These are phyloP conservation scores for Pisolithus tinctorius DNA, from an alignment of 768 basidiomycete genomes.

Conservation along the genomic window DNA sequence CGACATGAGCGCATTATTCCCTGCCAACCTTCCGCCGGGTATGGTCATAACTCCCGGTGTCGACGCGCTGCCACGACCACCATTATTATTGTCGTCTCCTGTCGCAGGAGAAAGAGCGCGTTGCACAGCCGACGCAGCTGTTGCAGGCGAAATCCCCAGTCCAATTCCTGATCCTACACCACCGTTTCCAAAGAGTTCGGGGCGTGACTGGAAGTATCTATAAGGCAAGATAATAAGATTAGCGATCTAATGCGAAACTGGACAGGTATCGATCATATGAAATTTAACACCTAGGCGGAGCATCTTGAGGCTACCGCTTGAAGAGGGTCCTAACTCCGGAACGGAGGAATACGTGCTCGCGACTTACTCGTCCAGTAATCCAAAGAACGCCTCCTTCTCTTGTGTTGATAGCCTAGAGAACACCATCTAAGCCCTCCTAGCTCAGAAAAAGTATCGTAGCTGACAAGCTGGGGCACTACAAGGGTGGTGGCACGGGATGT, in stretches of 20 bases:
- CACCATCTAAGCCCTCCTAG: constrained; percentile 40
- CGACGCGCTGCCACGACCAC: constrained; percentile 30
- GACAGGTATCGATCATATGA: background rate
- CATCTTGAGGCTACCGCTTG: background rate
- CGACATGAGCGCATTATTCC: constrained; percentile 27
- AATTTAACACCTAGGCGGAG: background rate
- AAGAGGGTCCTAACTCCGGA: background rate
- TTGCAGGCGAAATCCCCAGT: constrained; percentile 15
- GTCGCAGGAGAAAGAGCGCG: constrained; percentile 39
- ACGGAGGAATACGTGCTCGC: background rate
- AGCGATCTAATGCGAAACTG: background rate
- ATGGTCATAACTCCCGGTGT: constrained; percentile 34
- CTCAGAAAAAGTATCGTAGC: too few species aligned
- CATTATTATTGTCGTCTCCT: constrained; percentile 22
- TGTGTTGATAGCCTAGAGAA: constrained; percentile 58
- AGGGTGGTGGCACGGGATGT: too few species aligned
- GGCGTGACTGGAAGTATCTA: constrained; percentile 72
- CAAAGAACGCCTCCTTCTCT: constrained; percentile 81
- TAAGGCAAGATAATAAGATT: background rate
- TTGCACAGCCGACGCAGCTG: constrained; percentile 38
- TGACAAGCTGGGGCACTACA: too few species aligned
- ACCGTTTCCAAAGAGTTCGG: constrained; percentile 46
- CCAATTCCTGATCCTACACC: constrained; percentile 12
- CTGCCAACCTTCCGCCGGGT: constrained; percentile 5
- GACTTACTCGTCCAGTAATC: constrained; percentile 68